Base-by-base conservation (phyloP, 352 stramenopile species). In the Phytophthora foliorum region DNA sequence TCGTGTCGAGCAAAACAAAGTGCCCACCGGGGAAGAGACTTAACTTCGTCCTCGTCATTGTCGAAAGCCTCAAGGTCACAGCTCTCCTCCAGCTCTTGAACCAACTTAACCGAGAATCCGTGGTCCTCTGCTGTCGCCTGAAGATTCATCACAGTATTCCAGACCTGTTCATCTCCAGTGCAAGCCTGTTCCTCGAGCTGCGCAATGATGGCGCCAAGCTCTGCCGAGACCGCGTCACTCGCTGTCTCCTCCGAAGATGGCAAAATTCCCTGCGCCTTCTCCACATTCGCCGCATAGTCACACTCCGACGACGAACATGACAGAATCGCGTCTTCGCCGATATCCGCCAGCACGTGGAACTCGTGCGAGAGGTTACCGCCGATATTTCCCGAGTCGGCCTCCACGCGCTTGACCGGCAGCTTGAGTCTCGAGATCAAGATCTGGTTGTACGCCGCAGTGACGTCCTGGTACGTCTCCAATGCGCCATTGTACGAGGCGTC, bases 331-430 rank as follows among this genome's bases (percentile, higher is more conserved):
- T 97, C 91, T 76, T 97, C 91, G 9, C 91, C 91, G 29, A 97
- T 75, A 22, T 82, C 77, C 6, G 89, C 84, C 6, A 96, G 68
- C 51, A 97, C 88, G 58, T 97, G 90, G 67, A 97, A 97, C 57
- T 97, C 91, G 60, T 97, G 91, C 42, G 91, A 96, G 27, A 95
- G 58, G 65, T 91, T 96, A 24, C 91, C 91, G 22, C 91, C 91
- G 75, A 97, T 97, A 63, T 81, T 91, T 39, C 91, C 91, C 10
- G 88, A 93, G 61, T 97, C 91, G 7, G 91, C 90, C 48, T 94
- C 82, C 42, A 97, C 91, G 31, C 93, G 80, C 52, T 81, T 90
- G 14, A 95, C 83, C 19, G 79, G 78, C 21, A 97, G 59, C 46
- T 83, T 75, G 16, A 97, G 73, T 14, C 82, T 82, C 27, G 76